These are phyloP conservation scores for Mycena belliarum DNA, from an alignment of 768 basidiomycete genomes.

Conservation along the genomic window DNA sequence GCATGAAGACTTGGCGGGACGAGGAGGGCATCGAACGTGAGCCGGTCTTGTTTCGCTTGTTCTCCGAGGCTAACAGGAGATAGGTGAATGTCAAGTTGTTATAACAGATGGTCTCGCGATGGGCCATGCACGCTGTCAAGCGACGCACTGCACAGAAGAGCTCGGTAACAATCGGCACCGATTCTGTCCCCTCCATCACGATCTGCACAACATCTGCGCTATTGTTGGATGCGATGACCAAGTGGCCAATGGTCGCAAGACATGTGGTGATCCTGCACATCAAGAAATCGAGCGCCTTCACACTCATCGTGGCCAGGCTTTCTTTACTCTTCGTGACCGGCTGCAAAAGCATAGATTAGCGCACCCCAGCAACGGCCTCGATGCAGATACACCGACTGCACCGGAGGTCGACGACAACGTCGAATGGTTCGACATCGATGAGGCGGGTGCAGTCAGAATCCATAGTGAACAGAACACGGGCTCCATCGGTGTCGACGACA, in stretches of 20 bases:
- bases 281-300: constrained; percentile 8
- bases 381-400: constrained; percentile 1
- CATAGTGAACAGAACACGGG: constrained; percentile 2
- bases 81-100: constrained; percentile 13
- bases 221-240: constrained; percentile 18
- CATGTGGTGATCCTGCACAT: constrained; percentile 9
- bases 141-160: constrained; percentile 1
- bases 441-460: not conserved
- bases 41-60: not conserved
- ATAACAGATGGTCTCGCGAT: constrained; percentile 19
- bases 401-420: not conserved
- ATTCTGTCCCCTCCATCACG: constrained; percentile 1
- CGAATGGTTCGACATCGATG: not conserved
- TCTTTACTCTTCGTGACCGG: not conserved
- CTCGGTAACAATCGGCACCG: constrained; percentile 19
- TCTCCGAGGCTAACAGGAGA: not conserved
- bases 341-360: not conserved
- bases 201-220: constrained; percentile 12
- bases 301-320: not conserved
- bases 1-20: constrained; percentile 20
- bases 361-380: not conserved
- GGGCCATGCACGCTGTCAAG: constrained; percentile 16
- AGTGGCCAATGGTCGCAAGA: not conserved
- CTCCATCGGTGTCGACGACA: constrained; percentile 9
- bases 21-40: constrained; percentile 10